Conservation (phyloP, 1,139 yeast genomes). For the Meyerozyma carpophila region DNA sequence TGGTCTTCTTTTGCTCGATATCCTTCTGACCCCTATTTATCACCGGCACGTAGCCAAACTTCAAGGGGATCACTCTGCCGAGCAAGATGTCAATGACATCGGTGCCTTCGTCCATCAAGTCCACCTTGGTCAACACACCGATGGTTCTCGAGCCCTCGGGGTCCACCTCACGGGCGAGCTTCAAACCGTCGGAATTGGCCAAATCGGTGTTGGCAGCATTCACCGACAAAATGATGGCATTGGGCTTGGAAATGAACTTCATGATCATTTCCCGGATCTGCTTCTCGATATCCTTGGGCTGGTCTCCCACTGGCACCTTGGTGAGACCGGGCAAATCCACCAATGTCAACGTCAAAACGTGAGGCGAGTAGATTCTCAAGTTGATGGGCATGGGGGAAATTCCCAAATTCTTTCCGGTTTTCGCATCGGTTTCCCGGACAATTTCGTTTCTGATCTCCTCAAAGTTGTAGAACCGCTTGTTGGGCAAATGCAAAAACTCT, state of each 20-base stretch:
- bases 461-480: constrained; percentile 81
- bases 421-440: constrained; percentile 88
- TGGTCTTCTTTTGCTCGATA: constrained; percentile 81
- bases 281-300: constrained; percentile 93
- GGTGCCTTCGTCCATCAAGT: constrained; percentile 98
- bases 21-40: constrained; percentile 97
- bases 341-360: constrained; percentile 88
- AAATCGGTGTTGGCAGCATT: constrained; percentile 97
- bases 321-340: constrained; percentile 98
- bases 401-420: constrained; percentile 89
- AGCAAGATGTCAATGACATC: constrained; percentile 96
- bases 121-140: constrained; percentile 95
- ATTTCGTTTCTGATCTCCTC: constrained; percentile 90
- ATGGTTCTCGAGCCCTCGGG: constrained; percentile 96
- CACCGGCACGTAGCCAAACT: constrained; percentile 96
- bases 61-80: constrained; percentile 90
- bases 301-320: constrained; percentile 99
- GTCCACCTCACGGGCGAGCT: constrained; percentile 94
- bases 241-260: constrained; percentile 91
- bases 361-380: constrained; percentile 91
- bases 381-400: constrained; percentile 91
- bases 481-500: constrained; percentile 90
- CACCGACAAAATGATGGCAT: constrained; percentile 91
- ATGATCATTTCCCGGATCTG: constrained; percentile 93
- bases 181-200: constrained; percentile 96